phyloP scores from a whole-genome alignment of 306 rosid species.

The Prunus campanulata region DNA sequence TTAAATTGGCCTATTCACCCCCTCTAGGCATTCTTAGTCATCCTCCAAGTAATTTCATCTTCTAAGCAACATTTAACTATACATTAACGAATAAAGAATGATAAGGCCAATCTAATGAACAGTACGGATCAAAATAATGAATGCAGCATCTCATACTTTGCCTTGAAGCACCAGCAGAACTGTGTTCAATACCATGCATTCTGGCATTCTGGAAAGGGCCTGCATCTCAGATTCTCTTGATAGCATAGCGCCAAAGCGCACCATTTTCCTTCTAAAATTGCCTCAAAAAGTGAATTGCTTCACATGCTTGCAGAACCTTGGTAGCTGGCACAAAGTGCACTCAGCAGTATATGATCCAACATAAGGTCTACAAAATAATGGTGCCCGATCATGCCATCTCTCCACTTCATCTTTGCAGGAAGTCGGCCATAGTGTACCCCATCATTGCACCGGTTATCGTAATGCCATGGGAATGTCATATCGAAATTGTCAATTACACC shows the following conservation, averaged over 20 bases:
- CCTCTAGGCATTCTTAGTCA: too few species aligned
- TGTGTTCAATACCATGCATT: neutral
- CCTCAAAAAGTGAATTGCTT: neutral
- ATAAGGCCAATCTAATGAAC: conserved; percentile 8
- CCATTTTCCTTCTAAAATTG: conserved; percentile 7
- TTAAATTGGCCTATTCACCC: too few species aligned
- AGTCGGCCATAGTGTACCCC: conserved; percentile 92
- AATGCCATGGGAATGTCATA: conserved; percentile 92
- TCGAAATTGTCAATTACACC: conserved; percentile 87
- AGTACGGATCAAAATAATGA: conserved; percentile 31
- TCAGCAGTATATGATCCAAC: conserved; percentile 81
- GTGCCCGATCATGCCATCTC: conserved; percentile 84
- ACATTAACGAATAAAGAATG: conserved; percentile 54
- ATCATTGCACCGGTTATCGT: conserved; percentile 73
- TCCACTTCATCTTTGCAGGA: conserved; percentile 75
- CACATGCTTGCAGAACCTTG: conserved; percentile 7
- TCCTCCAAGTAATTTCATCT: too few species aligned
- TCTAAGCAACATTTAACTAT: conserved; percentile 8
- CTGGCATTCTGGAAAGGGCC: conserved; percentile 10
- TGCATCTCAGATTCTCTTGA: neutral
- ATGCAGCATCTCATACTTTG: conserved; percentile 26
- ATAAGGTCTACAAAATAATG: conserved; percentile 87
- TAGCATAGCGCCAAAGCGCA: neutral
- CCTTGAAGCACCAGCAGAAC: conserved; percentile 15
- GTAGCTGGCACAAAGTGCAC: conserved; percentile 58